Percentiles rank a stretch among this genome's conserved stretches.
Conservation (phyloP, 805 yeast species). For the Candida caryicola region DNA sequence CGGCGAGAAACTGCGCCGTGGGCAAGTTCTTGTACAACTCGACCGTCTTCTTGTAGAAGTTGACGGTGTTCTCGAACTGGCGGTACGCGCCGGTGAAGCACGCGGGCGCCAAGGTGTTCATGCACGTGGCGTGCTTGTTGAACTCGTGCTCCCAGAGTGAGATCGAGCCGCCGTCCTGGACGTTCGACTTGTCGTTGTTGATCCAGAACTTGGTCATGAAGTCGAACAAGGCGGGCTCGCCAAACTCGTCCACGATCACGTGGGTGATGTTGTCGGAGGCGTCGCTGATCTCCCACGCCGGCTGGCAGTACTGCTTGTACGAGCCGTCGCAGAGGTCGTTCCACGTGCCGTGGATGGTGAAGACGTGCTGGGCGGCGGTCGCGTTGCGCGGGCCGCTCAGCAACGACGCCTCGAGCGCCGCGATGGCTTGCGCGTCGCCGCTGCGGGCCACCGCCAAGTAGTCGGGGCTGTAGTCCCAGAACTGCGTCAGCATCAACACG, state of each 20-base stretch:
- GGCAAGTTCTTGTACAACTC: slow-evolving; percentile 29
- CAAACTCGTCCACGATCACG: slow-evolving; percentile 24
- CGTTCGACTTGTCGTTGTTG: slow-evolving; percentile 15
- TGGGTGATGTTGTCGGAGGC: slow-evolving; percentile 24
- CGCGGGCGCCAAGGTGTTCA: slow-evolving; percentile 34
- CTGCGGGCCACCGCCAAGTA: slow-evolving; percentile 16
- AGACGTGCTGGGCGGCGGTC: slow-evolving; percentile 22
- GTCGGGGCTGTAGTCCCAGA: slow-evolving; percentile 36
- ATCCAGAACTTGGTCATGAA: slow-evolving; percentile 32
- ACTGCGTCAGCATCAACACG: slow-evolving; percentile 40
- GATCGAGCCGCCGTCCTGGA: slow-evolving; percentile 26
- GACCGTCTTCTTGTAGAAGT: slow-evolving; percentile 27
- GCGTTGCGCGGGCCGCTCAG: slow-evolving; percentile 1
- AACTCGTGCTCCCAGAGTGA: slow-evolving; percentile 42
- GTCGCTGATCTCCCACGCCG: slow-evolving; percentile 26
- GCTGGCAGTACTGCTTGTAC: slow-evolving; percentile 36
- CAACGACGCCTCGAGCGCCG: slow-evolving; percentile 5
- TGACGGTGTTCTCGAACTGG: slow-evolving; percentile 29
- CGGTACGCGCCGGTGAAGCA: slow-evolving; percentile 34
- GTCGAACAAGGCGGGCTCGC: slow-evolving; percentile 23
- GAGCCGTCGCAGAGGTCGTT: slow-evolving; percentile 42
- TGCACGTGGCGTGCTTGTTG: slow-evolving; percentile 45
- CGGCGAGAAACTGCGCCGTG: slow-evolving; percentile 34
- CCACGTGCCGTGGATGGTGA: slow-evolving; percentile 47
- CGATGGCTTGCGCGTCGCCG: slow-evolving; percentile 6